A percentile compares a stretch with the other conserved stretches of the same genome.
phyloP scores from a whole-genome alignment of 352 stramenopile genomes.

The Pythium rishiriense region DNA sequence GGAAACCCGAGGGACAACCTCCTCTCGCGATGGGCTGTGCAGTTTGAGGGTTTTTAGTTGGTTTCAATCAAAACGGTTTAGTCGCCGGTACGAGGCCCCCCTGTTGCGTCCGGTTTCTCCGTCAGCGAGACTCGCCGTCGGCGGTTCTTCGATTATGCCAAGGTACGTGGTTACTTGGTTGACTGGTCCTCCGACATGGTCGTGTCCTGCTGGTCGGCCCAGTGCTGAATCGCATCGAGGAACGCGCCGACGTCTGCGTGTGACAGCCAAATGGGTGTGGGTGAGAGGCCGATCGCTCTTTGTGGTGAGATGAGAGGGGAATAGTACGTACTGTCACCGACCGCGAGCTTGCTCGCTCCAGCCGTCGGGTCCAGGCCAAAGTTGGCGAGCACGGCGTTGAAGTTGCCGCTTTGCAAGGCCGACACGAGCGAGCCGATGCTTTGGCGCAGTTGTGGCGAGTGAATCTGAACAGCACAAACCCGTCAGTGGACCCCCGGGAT shows the following conservation, averaged over 20 bases:
- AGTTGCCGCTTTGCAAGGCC: slow-evolving; percentile 89
- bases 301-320: neutral
- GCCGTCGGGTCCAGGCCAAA: slow-evolving; percentile 85
- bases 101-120: neutral
- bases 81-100: neutral
- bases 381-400: slow-evolving; percentile 88
- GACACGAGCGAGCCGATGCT: slow-evolving; percentile 82
- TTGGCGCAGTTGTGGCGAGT: slow-evolving; percentile 87
- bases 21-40: neutral
- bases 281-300: too few species aligned
- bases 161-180: neutral
- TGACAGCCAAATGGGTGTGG: neutral
- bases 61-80: neutral
- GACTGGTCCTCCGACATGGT: slow-evolving; percentile 33
- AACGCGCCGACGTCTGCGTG: slow-evolving; percentile 61
- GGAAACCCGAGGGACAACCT: neutral
- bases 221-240: slow-evolving; percentile 75
- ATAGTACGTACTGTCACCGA: slow-evolving; percentile 69
- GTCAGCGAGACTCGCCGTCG: too few species aligned
- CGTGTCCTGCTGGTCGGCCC: slow-evolving; percentile 61
- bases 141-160: neutral
- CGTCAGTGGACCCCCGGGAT: neutral
- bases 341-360: slow-evolving; percentile 75
- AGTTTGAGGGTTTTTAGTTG: neutral
- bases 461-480: slow-evolving; percentile 37